phyloP scores from a whole-genome alignment of 106 monocot genomes.

The Acorus gramineus region DNA sequence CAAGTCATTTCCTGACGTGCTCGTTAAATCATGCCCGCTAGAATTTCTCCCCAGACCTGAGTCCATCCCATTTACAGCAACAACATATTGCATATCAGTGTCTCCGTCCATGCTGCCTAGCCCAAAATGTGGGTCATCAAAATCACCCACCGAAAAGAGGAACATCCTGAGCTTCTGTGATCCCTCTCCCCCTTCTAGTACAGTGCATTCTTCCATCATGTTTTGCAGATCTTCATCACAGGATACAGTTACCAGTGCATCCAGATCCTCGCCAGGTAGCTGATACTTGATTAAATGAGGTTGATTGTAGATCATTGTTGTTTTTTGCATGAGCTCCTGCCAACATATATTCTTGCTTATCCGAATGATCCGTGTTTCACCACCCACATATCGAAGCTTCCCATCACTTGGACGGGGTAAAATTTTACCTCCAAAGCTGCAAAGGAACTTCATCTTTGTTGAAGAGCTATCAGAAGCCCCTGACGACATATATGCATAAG shows the following conservation, averaged over 20 bases:
- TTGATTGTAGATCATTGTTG: slow-evolving; percentile 36
- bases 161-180: slow-evolving; percentile 82
- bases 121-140: slow-evolving; percentile 35
- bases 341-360: slow-evolving; percentile 59
- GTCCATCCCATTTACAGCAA: slow-evolving; percentile 91
- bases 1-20: slow-evolving; percentile 38
- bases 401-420: slow-evolving; percentile 86
- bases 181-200: slow-evolving; percentile 42
- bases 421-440: slow-evolving; percentile 86
- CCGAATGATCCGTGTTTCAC: slow-evolving; percentile 69
- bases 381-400: slow-evolving; percentile 92
- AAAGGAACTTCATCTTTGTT: slow-evolving; percentile 61
- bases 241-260: slow-evolving; percentile 85
- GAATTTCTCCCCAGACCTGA: slow-evolving; percentile 26
- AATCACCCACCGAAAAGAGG: slow-evolving; percentile 58
- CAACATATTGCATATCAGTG: slow-evolving; percentile 61
- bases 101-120: slow-evolving; percentile 52
- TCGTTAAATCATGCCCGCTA: slow-evolving; percentile 38
- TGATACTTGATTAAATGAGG: slow-evolving; percentile 81
- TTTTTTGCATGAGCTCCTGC: slow-evolving; percentile 71
- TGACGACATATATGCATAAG: slow-evolving; percentile 44
- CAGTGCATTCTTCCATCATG: slow-evolving; percentile 91
- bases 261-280: slow-evolving; percentile 80
- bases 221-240: slow-evolving; percentile 86
- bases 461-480: slow-evolving; percentile 46